Evolutionary conservation across 192 early-diverging fungal genomes (phyloP), one percentile per base, ranked within the genome.

Genomic region (Thoreauomyces humboldtii): DNA sequence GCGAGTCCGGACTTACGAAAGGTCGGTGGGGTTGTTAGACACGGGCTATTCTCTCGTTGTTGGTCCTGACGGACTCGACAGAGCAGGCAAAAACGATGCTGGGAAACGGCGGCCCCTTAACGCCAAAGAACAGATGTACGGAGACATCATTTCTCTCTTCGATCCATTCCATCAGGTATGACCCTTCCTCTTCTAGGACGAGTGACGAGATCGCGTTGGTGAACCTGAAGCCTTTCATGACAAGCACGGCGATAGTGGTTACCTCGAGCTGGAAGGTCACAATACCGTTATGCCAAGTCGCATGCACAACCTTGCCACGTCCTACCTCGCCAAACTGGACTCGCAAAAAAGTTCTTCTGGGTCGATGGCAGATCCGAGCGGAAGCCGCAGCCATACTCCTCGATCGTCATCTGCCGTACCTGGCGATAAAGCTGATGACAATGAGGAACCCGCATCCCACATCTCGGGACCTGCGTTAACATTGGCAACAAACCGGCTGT

Each of bases 221-320:
- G 35, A 59, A 2, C 25, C 57, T 7, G 0, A 59, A 1, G 29
- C 0, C 25, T n/a, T n/a, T 15, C 38, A 25, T 52, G 11, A 37
- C 35, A 81, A n/a, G 73, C 62, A 72, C 42, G 63, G 50, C 17
- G 55, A 63, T 11, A 67, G 70, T 15, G 69, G 68, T 1, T 76
- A 70, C 57, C 34, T 81, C 25, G 75, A 77, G 65, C 60, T 76
- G 2, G 43, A 58, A 25, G 79, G 79, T 0, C 62, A 72, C 28
- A 50, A 47, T 35, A 25, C 28, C 19, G 36, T 68, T 33, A 38
- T 60, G 6, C 34, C 42, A 6, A 9, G 43, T 7, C 66, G 36
- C 2, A 47, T 71, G 51, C 43, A 65, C 24, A 35, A 50, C 22
- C 64, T 81, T 1, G 61, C 75, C 14, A 59, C 67, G 14, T 17